These are phyloP conservation scores for Umbilicus rupestris DNA, from an alignment of 164 flowering plant genomes.

Conservation along the genomic window DNA sequence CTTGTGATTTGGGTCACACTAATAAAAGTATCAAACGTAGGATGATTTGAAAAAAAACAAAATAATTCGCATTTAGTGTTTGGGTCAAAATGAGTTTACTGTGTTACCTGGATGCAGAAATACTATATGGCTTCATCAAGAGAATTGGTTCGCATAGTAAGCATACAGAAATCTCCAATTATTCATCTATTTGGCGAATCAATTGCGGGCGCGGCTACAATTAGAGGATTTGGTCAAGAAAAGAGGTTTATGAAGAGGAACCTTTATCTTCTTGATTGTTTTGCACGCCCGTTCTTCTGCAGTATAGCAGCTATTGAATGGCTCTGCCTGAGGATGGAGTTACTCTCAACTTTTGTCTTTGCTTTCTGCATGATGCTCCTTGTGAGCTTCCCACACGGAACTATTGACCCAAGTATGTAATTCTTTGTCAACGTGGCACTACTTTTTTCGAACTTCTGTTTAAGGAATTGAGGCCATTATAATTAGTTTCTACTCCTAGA, in stretches of 20 bases:
- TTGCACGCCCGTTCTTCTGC: constrained; percentile 96
- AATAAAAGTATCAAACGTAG: too few species aligned
- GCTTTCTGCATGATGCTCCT: constrained; percentile 95
- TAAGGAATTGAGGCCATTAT: background rate
- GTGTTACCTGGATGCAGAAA: constrained; percentile 47
- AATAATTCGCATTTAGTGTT: background rate
- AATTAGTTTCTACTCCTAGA: background rate
- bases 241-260: constrained; percentile 94
- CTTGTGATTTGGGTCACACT: too few species aligned
- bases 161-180: constrained; percentile 94
- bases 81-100: background rate
- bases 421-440: constrained; percentile 3
- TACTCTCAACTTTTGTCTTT: constrained; percentile 91
- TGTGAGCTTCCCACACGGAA: constrained; percentile 92
- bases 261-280: constrained; percentile 88
- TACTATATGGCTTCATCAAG: constrained; percentile 91
- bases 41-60: too few species aligned
- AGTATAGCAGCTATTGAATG: constrained; percentile 96
- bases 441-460: background rate
- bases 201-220: constrained; percentile 95
- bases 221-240: constrained; percentile 96
- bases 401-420: constrained; percentile 86
- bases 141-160: constrained; percentile 90
- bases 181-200: constrained; percentile 95
- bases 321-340: constrained; percentile 97